Conservation (phyloP, 768 basidiomycete species). For the Termitomyces sp. region DNA sequence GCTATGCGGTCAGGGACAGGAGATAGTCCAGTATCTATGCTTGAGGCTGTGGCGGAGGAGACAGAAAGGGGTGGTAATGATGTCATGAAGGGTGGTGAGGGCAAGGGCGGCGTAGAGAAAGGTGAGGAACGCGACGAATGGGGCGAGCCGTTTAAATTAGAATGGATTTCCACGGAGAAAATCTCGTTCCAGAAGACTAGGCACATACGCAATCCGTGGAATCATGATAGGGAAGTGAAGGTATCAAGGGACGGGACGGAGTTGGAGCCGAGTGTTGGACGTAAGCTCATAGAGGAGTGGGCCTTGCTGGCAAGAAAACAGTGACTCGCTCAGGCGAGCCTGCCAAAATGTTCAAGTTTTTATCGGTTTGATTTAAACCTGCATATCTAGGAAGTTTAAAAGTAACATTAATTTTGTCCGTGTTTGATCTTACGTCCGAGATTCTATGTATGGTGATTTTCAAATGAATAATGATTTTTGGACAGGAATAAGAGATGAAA, state of each 20-base stretch:
- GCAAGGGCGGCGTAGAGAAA: constrained; percentile 8
- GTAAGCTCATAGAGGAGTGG: constrained; percentile 71
- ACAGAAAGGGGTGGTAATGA: constrained; percentile 15
- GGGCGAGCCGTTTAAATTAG: constrained; percentile 78
- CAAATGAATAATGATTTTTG: background rate
- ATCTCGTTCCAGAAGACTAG: constrained; percentile 75
- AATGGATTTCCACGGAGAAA: constrained; percentile 73
- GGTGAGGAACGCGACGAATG: constrained; percentile 64
- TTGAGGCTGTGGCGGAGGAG: constrained; percentile 23
- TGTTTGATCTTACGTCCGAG: background rate
- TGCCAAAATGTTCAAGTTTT: background rate
- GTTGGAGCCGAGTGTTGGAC: constrained; percentile 75
- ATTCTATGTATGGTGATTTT: background rate
- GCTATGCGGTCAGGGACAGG: constrained; percentile 23
- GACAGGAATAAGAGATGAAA: too few relatives aligned
- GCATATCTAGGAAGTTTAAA: too few relatives aligned
- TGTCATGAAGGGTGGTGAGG: constrained; percentile 6
- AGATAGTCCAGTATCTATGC: constrained; percentile 2
- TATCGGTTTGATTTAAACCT: too few relatives aligned
- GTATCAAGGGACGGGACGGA: constrained; percentile 91
- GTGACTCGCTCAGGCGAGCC: background rate
- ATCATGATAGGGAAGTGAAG: constrained; percentile 78
- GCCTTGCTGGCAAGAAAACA: constrained; percentile 25
- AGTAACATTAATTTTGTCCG: background rate
- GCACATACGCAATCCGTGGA: constrained; percentile 91